Percentiles rank a stretch among this genome's conserved stretches.
These are phyloP conservation scores for Sugiyamaella americana DNA, from an alignment of 805 yeast genomes.

Conservation along the genomic window DNA sequence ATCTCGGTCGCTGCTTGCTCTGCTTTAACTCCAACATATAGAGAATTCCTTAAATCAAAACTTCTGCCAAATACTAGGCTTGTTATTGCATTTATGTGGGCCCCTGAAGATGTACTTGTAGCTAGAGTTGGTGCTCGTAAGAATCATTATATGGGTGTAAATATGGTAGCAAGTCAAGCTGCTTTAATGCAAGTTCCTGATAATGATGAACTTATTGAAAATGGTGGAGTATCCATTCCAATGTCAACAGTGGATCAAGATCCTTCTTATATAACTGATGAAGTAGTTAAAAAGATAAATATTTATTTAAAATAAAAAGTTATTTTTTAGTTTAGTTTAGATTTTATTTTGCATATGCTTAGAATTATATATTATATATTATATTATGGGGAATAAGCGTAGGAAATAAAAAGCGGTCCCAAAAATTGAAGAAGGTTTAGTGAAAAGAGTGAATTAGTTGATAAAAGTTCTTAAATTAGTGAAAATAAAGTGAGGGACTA, in stretches of 20 bases:
- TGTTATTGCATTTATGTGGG: constrained; percentile 60
- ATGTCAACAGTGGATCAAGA: not conserved
- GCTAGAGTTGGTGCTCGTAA: constrained; percentile 57
- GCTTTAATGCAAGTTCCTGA: constrained; percentile 67
- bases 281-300: not conserved
- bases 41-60: constrained; percentile 50
- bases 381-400: no score
- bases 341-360: no score
- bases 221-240: constrained; percentile 8
- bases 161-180: constrained; percentile 78
- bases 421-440: no score
- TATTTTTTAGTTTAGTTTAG: no score
- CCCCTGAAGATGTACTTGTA: constrained; percentile 54
- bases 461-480: no score
- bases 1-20: constrained; percentile 72
- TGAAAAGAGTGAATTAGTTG: no score
- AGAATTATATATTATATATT: no score
- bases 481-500: no score
- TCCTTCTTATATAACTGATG: not conserved
- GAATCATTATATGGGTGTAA: constrained; percentile 81
- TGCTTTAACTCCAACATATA: constrained; percentile 66
- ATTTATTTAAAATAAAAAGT: no score
- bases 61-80: constrained; percentile 33
- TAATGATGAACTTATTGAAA: constrained; percentile 9
- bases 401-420: no score